Evolutionary conservation across 805 yeast genomes (phyloP).

Genomic region (Ogataea ganodermae): DNA sequence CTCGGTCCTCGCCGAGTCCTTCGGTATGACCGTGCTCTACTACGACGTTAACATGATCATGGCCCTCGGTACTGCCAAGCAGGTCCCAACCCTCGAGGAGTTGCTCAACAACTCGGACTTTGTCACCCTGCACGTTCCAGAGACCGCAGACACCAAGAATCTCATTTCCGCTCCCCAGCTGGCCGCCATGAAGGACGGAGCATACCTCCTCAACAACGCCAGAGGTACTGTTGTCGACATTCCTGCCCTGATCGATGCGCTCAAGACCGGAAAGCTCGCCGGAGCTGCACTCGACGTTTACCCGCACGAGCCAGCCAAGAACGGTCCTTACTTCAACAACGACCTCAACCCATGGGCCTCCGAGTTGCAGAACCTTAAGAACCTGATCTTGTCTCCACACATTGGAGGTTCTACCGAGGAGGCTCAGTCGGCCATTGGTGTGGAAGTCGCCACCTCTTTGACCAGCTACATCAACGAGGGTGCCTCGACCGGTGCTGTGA

Average conservation of each 20-base stretch:
- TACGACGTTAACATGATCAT: constrained; percentile 90
- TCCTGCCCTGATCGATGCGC: constrained; percentile 87
- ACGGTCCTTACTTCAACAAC: constrained; percentile 80
- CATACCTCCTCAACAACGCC: constrained; percentile 92
- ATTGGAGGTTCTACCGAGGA: constrained; percentile 99
- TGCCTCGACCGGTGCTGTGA: constrained; percentile 89
- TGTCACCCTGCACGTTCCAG: constrained; percentile 93
- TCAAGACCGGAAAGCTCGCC: constrained; percentile 90
- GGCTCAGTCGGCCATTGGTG: constrained; percentile 96
- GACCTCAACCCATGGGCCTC: constrained; percentile 80
- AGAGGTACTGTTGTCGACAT: constrained; percentile 98
- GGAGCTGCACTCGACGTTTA: constrained; percentile 97
- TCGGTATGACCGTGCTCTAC: constrained; percentile 96
- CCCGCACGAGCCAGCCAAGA: constrained; percentile 96
- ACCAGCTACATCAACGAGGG: constrained; percentile 96
- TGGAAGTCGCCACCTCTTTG: constrained; percentile 87
- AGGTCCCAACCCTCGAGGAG: constrained; percentile 82
- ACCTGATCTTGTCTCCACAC: constrained; percentile 93
- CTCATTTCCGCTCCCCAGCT: constrained; percentile 88
- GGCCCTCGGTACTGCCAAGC: constrained; percentile 96
- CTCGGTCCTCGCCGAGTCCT: constrained; percentile 93
- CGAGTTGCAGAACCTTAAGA: constrained; percentile 79
- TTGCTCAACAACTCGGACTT: constrained; percentile 82
- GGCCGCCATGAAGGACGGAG: constrained; percentile 94
- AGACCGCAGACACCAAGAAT: constrained; percentile 86